These are phyloP conservation scores for Fusarium pseudocircinatum DNA, from an alignment of 2,329 filamentous ascomycete species.

Conservation along the genomic window DNA sequence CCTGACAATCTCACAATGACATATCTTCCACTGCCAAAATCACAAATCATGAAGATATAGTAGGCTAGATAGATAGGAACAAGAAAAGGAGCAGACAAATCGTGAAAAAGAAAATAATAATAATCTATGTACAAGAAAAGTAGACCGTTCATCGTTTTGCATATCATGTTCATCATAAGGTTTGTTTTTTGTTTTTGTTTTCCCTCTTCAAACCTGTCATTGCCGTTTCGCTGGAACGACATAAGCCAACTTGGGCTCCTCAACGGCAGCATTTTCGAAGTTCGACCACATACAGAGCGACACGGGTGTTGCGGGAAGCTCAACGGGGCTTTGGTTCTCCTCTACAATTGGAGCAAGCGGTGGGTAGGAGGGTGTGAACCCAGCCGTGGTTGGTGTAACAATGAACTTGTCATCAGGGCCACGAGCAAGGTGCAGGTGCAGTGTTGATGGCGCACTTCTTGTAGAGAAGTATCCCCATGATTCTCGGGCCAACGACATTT, in stretches of 20 bases:
- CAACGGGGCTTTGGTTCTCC: constrained; percentile 30
- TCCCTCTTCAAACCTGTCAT: not conserved
- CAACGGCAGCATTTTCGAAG: constrained; percentile 39
- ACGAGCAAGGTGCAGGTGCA: constrained; percentile 33
- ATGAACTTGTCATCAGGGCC: constrained; percentile 42
- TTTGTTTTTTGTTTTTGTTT: not conserved
- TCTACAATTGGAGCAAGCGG: constrained; percentile 2
- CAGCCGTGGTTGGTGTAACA: constrained; percentile 37
- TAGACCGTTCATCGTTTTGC: constrained; percentile 23
- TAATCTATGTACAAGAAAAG: constrained; percentile 12
- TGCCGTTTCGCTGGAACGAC: constrained; percentile 33
- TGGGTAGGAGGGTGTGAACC: constrained; percentile 26
- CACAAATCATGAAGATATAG: not conserved
- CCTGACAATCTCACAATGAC: not conserved
- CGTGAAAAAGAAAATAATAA: not conserved
- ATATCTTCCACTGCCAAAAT: not conserved
- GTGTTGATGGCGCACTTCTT: constrained; percentile 23
- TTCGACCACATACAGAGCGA: constrained; percentile 43
- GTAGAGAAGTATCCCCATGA: constrained; percentile 38
- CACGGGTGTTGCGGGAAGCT: constrained; percentile 42
- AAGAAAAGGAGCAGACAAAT: not conserved
- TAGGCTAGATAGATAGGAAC: not conserved
- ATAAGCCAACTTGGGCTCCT: constrained; percentile 42
- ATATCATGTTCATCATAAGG: constrained; percentile 24
- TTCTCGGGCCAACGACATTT: constrained; percentile 3